Evolutionary conservation across 2,329 filamentous ascomycete genomes (phyloP).

Genomic region (Endoconidiophora polonica): DNA sequence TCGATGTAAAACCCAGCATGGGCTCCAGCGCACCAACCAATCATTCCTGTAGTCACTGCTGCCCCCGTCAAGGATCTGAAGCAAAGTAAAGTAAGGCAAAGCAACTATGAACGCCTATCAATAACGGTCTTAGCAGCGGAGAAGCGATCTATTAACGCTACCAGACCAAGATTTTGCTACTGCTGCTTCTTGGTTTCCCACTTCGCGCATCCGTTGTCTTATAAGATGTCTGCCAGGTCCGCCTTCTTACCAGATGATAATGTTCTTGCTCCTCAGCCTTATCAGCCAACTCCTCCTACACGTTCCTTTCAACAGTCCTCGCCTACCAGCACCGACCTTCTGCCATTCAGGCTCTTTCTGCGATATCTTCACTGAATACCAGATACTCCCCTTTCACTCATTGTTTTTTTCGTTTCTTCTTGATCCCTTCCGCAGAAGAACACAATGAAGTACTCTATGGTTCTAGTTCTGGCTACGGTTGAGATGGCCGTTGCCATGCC

Average conservation of each 20-base stretch:
- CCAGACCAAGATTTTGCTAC: not conserved
- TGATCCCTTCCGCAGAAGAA: not conserved
- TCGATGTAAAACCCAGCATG: no score
- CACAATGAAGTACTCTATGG: slow-evolving; percentile 5
- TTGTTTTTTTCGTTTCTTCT: not conserved
- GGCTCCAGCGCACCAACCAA: no score
- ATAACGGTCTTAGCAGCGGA: no score
- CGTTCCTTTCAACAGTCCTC: not conserved
- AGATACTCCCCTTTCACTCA: not conserved
- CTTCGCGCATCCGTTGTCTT: no score
- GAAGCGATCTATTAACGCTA: not conserved
- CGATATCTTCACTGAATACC: not conserved
- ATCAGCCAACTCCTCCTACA: not conserved
- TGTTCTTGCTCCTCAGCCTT: not conserved
- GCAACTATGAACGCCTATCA: no score
- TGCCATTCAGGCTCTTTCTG: no score
- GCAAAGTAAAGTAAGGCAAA: no score
- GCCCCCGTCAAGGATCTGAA: no score
- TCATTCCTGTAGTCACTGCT: no score
- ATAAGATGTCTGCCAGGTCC: not conserved
- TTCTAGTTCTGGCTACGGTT: not conserved
- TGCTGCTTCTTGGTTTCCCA: no score
- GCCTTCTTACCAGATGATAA: not conserved
- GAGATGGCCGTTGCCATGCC: not conserved
- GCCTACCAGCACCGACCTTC: no score